These are phyloP conservation scores for Thelephora ganbajun DNA, from an alignment of 768 basidiomycete species.

Conservation along the genomic window DNA sequence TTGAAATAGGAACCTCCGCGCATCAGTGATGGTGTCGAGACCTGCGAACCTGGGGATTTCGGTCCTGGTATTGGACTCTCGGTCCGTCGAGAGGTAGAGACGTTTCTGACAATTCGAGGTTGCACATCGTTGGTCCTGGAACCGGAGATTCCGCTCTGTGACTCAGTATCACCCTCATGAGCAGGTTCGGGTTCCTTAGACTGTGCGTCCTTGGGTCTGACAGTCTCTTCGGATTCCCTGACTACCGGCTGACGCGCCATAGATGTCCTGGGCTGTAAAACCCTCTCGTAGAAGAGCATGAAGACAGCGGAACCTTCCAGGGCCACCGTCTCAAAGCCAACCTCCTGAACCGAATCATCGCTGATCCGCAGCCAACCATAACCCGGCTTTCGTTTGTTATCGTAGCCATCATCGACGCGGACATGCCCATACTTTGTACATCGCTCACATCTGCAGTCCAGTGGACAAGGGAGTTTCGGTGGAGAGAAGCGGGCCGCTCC, in stretches of 20 bases:
- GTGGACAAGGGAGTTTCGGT: conserved; percentile 25
- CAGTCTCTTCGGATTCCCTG: conserved; percentile 42
- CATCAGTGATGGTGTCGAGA: no score
- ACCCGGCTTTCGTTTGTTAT: conserved; percentile 25
- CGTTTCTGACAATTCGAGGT: neutral
- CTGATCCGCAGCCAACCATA: conserved; percentile 81
- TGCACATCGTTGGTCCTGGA: neutral
- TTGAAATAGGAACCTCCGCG: no score
- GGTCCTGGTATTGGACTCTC: neutral
- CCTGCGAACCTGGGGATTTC: neutral
- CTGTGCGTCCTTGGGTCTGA: conserved; percentile 29
- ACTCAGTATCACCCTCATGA: no score
- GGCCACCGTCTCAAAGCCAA: conserved; percentile 61
- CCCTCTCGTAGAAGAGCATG: conserved; percentile 90
- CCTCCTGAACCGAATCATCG: conserved; percentile 70
- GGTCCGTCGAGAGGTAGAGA: neutral
- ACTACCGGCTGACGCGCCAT: neutral
- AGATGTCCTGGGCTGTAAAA: conserved; percentile 16
- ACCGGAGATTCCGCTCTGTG: no score
- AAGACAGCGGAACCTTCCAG: conserved; percentile 68
- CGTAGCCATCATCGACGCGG: conserved; percentile 38
- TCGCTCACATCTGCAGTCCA: conserved; percentile 32
- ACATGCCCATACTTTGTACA: conserved; percentile 37
- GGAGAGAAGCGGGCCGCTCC: conserved; percentile 26
- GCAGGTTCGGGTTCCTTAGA: neutral